phyloP scores from a whole-genome alignment of 2,329 filamentous ascomycete species.

The Nothophoma quercina region DNA sequence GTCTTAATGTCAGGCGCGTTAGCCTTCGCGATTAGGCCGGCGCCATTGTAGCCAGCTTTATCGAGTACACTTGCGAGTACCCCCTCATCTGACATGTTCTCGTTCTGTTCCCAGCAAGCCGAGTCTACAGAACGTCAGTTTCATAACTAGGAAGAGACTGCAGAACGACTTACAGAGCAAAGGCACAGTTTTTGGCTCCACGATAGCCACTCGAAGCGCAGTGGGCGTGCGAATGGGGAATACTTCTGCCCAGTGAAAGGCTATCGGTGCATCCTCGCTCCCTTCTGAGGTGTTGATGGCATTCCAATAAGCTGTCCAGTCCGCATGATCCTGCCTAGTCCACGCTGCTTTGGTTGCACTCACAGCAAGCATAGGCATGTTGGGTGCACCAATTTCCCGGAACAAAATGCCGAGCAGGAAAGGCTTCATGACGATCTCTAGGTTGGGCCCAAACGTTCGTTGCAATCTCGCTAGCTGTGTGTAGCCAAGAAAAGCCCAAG shows the following conservation, averaged over 20 bases:
- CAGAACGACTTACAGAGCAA: slow-evolving; percentile 36
- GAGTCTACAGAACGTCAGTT: slow-evolving; percentile 31
- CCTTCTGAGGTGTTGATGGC: slow-evolving; percentile 40
- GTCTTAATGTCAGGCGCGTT: slow-evolving; percentile 34
- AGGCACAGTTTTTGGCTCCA: slow-evolving; percentile 29
- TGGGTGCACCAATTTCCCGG: slow-evolving; percentile 46
- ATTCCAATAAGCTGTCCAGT: slow-evolving; percentile 46
- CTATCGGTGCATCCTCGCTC: slow-evolving; percentile 29
- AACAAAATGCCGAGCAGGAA: slow-evolving; percentile 46
- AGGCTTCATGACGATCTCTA: slow-evolving; percentile 44
- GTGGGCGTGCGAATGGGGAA: slow-evolving; percentile 48
- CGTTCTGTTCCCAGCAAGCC: slow-evolving; percentile 45
- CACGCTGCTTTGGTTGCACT: slow-evolving; percentile 37
- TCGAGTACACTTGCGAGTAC: slow-evolving; percentile 35
- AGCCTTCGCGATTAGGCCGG: slow-evolving; percentile 34
- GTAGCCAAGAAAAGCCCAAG: slow-evolving; percentile 47
- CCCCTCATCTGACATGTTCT: slow-evolving; percentile 36
- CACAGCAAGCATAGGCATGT: slow-evolving; percentile 35
- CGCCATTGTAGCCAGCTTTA: slow-evolving; percentile 37
- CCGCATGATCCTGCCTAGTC: slow-evolving; percentile 40
- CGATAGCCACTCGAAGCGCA: slow-evolving; percentile 41
- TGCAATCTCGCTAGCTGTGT: slow-evolving; percentile 41
- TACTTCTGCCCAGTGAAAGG: slow-evolving; percentile 40
- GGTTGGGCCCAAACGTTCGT: slow-evolving; percentile 29
- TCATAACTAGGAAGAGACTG: background rate